Evolutionary conservation across 2,329 filamentous ascomycete genomes (phyloP).

Genomic region (Emericellopsis cladophorae): DNA sequence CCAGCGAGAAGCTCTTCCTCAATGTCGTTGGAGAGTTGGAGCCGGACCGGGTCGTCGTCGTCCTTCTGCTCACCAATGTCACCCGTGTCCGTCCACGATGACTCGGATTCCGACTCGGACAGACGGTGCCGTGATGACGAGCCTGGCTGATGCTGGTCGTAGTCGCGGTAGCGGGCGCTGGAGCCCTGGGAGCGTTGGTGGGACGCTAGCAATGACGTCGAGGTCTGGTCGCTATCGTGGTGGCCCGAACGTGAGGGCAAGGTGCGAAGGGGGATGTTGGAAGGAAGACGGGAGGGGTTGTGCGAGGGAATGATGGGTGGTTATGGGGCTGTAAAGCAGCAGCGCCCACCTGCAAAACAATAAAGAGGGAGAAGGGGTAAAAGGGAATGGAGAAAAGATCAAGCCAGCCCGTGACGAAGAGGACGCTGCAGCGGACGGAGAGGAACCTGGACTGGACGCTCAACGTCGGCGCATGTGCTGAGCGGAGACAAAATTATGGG

Average conservation of each 20-base stretch:
- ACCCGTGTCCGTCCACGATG: constrained; percentile 86
- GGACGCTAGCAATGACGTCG: constrained; percentile 34
- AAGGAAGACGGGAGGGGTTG: constrained; percentile 55
- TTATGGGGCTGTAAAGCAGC: constrained; percentile 63
- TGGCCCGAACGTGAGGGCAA: constrained; percentile 32
- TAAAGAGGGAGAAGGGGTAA: constrained; percentile 9
- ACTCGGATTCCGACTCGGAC: constrained; percentile 46
- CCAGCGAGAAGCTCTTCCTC: constrained; percentile 48
- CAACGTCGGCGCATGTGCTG: constrained; percentile 1
- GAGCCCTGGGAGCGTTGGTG: constrained; percentile 11
- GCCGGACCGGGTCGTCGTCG: constrained; percentile 67
- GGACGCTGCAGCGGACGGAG: too few relatives aligned
- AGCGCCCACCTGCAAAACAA: constrained; percentile 49
- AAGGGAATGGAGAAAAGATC: constrained; percentile 2
- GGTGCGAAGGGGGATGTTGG: constrained; percentile 79
- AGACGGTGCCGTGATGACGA: constrained; percentile 18
- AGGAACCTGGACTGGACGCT: neutral
- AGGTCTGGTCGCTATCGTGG: constrained; percentile 23
- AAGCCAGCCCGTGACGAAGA: neutral
- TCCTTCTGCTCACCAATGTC: constrained; percentile 87
- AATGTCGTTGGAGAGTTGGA: constrained; percentile 52
- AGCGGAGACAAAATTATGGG: constrained; percentile 4
- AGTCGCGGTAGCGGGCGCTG: constrained; percentile 29
- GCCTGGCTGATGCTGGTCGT: constrained; percentile 27
- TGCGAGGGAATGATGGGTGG: constrained; percentile 76